A percentile compares a stretch with the other conserved stretches of the same genome.
Evolutionary conservation across 1,284 basidiomycete genomes (phyloP).

Genomic region (Coriolopsis trogii): DNA sequence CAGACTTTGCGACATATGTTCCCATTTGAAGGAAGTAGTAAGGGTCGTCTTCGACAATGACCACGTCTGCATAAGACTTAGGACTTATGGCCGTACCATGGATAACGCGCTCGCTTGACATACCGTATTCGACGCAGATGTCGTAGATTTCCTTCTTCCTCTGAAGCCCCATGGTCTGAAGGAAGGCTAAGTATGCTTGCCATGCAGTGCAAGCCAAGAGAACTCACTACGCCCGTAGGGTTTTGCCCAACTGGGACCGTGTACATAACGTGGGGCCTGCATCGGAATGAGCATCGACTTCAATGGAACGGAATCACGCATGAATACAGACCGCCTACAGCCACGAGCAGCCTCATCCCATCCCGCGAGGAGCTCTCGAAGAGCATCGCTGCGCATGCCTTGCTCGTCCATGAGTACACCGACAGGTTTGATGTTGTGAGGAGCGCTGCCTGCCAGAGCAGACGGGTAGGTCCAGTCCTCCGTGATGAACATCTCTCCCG

Average conservation of each 20-base stretch:
- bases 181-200: neutral
- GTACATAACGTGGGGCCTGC: slow-evolving; percentile 76
- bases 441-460: slow-evolving; percentile 43
- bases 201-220: neutral
- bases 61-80: slow-evolving; percentile 48
- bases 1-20: slow-evolving; percentile 48
- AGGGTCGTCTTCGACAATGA: slow-evolving; percentile 82
- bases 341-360: slow-evolving; percentile 68
- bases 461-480: slow-evolving; percentile 77
- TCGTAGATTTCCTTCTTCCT: slow-evolving; percentile 82
- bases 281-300: slow-evolving; percentile 10
- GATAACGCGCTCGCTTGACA: slow-evolving; percentile 11
- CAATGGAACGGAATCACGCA: neutral
- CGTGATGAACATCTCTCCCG: slow-evolving; percentile 72
- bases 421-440: slow-evolving; percentile 54
- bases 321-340: slow-evolving; percentile 42
- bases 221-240: slow-evolving; percentile 71
- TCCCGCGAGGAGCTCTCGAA: slow-evolving; percentile 60
- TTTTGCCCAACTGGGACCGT: slow-evolving; percentile 80
- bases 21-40: slow-evolving; percentile 79
- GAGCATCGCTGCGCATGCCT: slow-evolving; percentile 66
- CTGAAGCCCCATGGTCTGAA: slow-evolving; percentile 61
- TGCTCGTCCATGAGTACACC: slow-evolving; percentile 73
- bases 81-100: neutral
- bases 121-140: slow-evolving; percentile 78